Evolutionary conservation across 768 basidiomycete genomes (phyloP), one percentile per base, ranked within the genome.

Genomic region (Coprinopsis cinerea): DNA sequence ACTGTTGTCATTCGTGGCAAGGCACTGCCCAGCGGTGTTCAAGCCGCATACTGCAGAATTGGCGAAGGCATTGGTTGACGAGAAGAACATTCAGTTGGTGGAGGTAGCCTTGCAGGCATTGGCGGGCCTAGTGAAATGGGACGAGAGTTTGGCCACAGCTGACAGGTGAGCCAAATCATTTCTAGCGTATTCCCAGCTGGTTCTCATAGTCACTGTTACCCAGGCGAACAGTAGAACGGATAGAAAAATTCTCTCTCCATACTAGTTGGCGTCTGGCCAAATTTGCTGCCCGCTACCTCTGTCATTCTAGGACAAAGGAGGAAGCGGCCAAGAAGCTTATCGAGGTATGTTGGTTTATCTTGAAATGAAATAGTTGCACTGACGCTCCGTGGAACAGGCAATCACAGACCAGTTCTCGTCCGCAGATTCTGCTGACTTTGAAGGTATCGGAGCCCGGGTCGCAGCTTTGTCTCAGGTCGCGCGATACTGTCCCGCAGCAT

Each of bases 41-140:
- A 84, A 84, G 61, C 65, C 76, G 0, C 92, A 96, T 61, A 70
- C 88, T 0, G 76, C 77, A 14, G 90, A 92, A 59, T 73, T 99
- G 28, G 73, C 75, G 9, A 89, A 87, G 60, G 80, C 81, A 0
- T 75, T 92, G 32, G 76, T 78, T 14, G 84, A 87, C 28, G 82
- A 80, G 58, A 77, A 76, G 63, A 81, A 77, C 54, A 58, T 64
- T 10, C 58, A 57, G 24, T 61, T 84, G 13, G 75, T 83, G 1
- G 87, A 87, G 64, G 73, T 83, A 4, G 78, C 79, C 18, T 65
- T 97, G 53, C 87, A 88, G 60, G 91, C 85, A 11, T 68, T 97
- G 27, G 81, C 90, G 2, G 79, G 83, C 11, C 69, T 88, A 2
- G 74, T 78, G 7, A 75, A 69, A 47, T 76, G 70, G 64, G 85